Conservation (phyloP, 176 grass and related monocot species). For the Ensete ventricosum region DNA sequence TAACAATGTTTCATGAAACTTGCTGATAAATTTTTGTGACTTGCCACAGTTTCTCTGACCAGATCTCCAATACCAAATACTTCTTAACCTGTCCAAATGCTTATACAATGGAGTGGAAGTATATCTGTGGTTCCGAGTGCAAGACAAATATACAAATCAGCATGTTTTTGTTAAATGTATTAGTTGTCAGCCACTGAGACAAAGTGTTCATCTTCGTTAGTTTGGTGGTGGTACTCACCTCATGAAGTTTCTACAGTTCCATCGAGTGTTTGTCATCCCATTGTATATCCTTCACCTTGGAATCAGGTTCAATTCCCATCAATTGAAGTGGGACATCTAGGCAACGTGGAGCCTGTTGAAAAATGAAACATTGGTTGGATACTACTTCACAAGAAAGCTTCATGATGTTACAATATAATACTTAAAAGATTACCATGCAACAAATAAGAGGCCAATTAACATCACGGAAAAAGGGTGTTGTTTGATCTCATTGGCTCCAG, state of each 20-base stretch:
- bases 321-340: conserved; percentile 63
- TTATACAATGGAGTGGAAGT: no score
- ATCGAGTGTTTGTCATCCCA: conserved; percentile 32
- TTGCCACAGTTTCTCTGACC: no score
- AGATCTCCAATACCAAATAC: no score
- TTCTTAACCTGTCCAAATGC: no score
- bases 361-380: conserved; percentile 15
- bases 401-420: background rate
- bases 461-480: conserved; percentile 61
- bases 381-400: background rate
- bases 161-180: background rate
- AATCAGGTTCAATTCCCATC: conserved; percentile 45
- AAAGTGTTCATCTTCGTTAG: background rate
- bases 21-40: no score
- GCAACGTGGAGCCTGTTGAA: conserved; percentile 42
- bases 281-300: conserved; percentile 33
- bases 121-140: no score
- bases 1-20: no score
- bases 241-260: conserved; percentile 42
- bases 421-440: conserved; percentile 66
- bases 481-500: conserved; percentile 82
- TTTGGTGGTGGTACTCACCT: conserved; percentile 20
- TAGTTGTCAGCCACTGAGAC: no score
- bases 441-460: conserved; percentile 83
- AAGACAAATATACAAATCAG: background rate